Evolutionary conservation across 768 basidiomycete species (phyloP).

Genomic region (Pleurotus djamor): DNA sequence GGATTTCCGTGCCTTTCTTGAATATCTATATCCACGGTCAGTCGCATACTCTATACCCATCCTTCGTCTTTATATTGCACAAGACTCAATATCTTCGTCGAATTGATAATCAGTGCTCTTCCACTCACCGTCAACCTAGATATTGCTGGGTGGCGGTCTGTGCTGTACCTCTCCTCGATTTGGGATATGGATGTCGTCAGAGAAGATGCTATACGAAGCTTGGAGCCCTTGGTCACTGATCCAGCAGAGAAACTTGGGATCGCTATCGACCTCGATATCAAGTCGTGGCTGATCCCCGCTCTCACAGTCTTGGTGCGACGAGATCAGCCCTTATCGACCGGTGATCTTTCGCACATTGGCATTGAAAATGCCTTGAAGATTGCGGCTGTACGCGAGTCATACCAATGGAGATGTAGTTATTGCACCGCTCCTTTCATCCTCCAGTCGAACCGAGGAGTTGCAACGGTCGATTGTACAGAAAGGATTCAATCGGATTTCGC

Average conservation of each 20-base stretch:
- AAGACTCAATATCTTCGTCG: not conserved
- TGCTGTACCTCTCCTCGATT: constrained; percentile 30
- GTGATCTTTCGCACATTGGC: constrained; percentile 26
- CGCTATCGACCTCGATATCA: constrained; percentile 25
- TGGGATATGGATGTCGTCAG: constrained; percentile 29
- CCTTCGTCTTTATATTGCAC: not conserved
- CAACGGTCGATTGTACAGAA: not conserved
- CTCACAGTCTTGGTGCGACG: constrained; percentile 21
- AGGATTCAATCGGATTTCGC: not conserved
- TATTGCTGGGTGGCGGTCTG: constrained; percentile 26
- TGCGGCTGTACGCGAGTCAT: constrained; percentile 7
- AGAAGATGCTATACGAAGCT: constrained; percentile 19
- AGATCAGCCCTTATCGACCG: constrained; percentile 15
- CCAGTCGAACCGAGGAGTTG: not conserved
- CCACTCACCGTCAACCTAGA: constrained; percentile 9
- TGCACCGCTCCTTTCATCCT: not conserved
- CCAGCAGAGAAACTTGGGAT: constrained; percentile 26
- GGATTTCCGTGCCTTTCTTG: constrained; percentile 22
- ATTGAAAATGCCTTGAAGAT: constrained; percentile 18
- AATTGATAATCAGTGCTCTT: not conserved
- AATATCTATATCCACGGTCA: constrained; percentile 23
- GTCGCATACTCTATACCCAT: constrained; percentile 4
- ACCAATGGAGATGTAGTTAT: not conserved
- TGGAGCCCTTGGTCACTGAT: constrained; percentile 13
- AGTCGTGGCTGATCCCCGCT: constrained; percentile 28